These are phyloP conservation scores for Clausena lansium DNA, from an alignment of 345 rosid genomes.

Conservation along the genomic window DNA sequence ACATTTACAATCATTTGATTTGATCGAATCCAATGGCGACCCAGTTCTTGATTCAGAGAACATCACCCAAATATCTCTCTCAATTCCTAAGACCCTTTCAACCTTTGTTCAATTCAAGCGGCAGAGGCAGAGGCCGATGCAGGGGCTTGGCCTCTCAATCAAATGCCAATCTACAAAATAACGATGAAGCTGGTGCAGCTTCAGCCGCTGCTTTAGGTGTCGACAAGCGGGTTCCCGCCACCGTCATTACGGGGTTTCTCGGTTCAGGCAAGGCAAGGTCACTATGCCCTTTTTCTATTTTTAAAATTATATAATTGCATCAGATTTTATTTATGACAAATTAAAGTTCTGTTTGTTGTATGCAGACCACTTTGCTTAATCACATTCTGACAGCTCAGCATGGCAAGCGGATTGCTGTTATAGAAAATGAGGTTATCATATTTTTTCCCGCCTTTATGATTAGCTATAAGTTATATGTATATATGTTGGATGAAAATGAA, in stretches of 20 bases:
- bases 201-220: neutral
- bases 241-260: constrained; percentile 73
- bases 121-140: neutral
- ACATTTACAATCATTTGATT: too few species aligned
- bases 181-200: neutral
- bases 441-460: neutral
- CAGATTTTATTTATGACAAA: too few species aligned
- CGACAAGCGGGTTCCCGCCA: constrained; percentile 59
- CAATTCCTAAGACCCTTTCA: neutral
- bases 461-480: too few species aligned
- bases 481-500: neutral
- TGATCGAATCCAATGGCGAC: neutral
- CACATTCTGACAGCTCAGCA: constrained; percentile 72
- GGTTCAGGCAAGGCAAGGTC: constrained; percentile 64
- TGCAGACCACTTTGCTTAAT: constrained; percentile 73
- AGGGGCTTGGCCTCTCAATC: constrained; percentile 1
- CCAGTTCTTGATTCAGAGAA: neutral
- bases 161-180: neutral
- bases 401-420: constrained; percentile 75
- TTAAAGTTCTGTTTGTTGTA: neutral
- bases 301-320: too few species aligned
- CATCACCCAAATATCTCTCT: neutral
- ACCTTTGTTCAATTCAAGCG: neutral
- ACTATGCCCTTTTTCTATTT: neutral
- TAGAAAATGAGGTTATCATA: constrained; percentile 64